A percentile compares a stretch with the other conserved stretches of the same genome.
These are phyloP conservation scores for Pistacia integerrima DNA, from an alignment of 345 rosid species.

Conservation along the genomic window DNA sequence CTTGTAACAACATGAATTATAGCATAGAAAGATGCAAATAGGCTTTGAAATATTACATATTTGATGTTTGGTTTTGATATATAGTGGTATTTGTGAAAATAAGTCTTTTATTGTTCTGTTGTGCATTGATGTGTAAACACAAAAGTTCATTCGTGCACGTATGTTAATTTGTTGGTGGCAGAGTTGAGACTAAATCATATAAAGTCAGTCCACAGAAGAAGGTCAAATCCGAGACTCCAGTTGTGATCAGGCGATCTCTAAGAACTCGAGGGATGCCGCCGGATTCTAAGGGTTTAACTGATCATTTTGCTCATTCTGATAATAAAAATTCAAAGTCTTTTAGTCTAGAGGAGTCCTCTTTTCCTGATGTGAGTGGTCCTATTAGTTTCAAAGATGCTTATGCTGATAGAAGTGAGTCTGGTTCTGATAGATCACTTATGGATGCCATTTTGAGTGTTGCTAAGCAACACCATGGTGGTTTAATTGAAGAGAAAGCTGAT, in stretches of 20 bases:
- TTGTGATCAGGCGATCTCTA: slow-evolving; percentile 61
- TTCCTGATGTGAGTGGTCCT: slow-evolving; percentile 39
- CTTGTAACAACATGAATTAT: too few species aligned
- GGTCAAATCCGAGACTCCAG: slow-evolving; percentile 45
- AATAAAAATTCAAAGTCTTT: slow-evolving; percentile 9
- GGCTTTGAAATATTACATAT: too few species aligned
- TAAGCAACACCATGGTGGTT: slow-evolving; percentile 23
- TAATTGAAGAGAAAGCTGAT: slow-evolving; percentile 20
- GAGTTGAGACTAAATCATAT: slow-evolving; percentile 42
- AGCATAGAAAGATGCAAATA: too few species aligned
- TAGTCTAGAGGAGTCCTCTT: slow-evolving; percentile 12
- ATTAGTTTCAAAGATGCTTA: slow-evolving; percentile 50
- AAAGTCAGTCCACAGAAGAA: slow-evolving; percentile 46
- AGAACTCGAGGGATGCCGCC: slow-evolving; percentile 73
- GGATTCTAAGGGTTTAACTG: slow-evolving; percentile 46
- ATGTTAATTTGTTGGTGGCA: slow-evolving; percentile 16
- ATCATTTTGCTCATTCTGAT: slow-evolving; percentile 7
- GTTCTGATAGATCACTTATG: slow-evolving; percentile 34
- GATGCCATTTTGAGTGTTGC: slow-evolving; percentile 34
- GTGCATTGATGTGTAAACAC: neutral
- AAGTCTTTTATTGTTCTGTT: neutral
- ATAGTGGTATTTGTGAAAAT: too few species aligned
- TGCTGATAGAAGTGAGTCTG: slow-evolving; percentile 18
- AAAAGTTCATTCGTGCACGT: neutral
- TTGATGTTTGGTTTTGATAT: too few species aligned